A percentile compares a stretch with the other conserved stretches of the same genome.
phyloP scores from a whole-genome alignment of 208 protist species.

The Trypanosoma cruzi region DNA sequence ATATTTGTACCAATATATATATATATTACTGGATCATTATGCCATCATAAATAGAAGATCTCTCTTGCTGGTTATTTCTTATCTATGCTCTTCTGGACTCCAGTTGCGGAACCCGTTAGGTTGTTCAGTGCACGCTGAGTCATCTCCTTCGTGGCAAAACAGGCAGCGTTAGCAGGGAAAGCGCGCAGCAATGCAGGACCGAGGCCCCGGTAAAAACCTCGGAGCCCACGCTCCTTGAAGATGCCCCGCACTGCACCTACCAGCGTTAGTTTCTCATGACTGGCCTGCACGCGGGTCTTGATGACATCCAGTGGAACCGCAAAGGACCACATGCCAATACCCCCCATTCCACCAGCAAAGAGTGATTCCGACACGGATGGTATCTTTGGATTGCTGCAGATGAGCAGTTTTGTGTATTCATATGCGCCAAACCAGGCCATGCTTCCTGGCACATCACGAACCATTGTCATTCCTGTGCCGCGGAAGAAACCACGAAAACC shows the following conservation, averaged over 20 bases:
- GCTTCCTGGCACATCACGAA: conserved; percentile 43
- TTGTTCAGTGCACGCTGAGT: conserved; percentile 19
- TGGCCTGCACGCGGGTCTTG: conserved; percentile 50
- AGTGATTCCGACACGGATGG: conserved; percentile 29
- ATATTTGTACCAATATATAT: conserved; percentile 5
- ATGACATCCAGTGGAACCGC: conserved; percentile 45
- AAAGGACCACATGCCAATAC: conserved; percentile 41
- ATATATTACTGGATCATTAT: conserved; percentile 4
- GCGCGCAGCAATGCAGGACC: conserved; percentile 41
- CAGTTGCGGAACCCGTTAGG: background rate
- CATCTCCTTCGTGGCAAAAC: conserved; percentile 35
- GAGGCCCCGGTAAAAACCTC: conserved; percentile 42
- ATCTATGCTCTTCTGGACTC: background rate
- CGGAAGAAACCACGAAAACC: conserved; percentile 34
- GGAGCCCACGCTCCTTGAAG: conserved; percentile 25
- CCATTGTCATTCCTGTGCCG: conserved; percentile 38
- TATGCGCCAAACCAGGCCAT: conserved; percentile 54
- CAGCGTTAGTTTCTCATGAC: background rate
- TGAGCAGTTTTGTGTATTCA: conserved; percentile 32
- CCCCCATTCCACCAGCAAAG: conserved; percentile 48
- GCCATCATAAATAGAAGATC: background rate
- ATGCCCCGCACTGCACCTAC: conserved; percentile 14
- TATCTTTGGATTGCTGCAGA: conserved; percentile 19
- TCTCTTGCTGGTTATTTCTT: background rate
- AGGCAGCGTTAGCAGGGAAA: conserved; percentile 40